These are phyloP conservation scores for Bifiguratus adelaidae DNA, from an alignment of 192 early-diverging fungal genomes.

Conservation along the genomic window DNA sequence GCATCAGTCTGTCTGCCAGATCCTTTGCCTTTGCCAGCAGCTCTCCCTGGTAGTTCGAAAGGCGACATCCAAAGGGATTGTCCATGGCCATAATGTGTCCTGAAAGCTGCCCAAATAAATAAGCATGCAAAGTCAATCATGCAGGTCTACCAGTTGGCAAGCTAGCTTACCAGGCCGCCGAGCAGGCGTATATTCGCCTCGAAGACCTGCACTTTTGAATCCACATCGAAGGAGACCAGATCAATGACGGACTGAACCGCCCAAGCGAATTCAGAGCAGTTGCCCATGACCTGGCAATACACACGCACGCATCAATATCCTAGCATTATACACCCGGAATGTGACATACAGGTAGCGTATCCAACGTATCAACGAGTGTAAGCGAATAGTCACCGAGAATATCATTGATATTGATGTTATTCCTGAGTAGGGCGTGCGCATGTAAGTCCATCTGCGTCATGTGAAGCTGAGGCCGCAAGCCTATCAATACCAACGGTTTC, in stretches of 20 bases:
- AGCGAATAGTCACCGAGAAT: slow-evolving; percentile 90
- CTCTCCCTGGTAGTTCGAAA: slow-evolving; percentile 69
- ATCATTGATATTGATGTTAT: slow-evolving; percentile 69
- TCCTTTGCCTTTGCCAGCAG: slow-evolving; percentile 69
- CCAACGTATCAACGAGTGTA: slow-evolving; percentile 89
- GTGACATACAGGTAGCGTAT: slow-evolving; percentile 59
- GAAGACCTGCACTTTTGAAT: slow-evolving; percentile 90
- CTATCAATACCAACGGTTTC: slow-evolving; percentile 34
- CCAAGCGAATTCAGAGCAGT: slow-evolving; percentile 50
- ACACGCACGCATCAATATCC: neutral
- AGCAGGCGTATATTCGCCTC: slow-evolving; percentile 89
- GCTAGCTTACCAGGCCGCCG: slow-evolving; percentile 56
- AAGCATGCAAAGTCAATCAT: neutral
- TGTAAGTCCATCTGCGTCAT: neutral
- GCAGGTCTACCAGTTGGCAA: neutral
- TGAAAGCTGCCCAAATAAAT: slow-evolving; percentile 39
- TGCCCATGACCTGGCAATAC: slow-evolving; percentile 43
- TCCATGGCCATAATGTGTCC: slow-evolving; percentile 81
- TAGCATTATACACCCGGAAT: slow-evolving; percentile 3
- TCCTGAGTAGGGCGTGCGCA: neutral
- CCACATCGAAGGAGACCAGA: slow-evolving; percentile 64
- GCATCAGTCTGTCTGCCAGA: slow-evolving; percentile 73
- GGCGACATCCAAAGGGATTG: slow-evolving; percentile 34
- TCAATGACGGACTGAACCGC: slow-evolving; percentile 52
- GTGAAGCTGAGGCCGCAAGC: neutral